Conservation (phyloP, 176 grass and related monocot species). For the Urochloa ruziziensis region DNA sequence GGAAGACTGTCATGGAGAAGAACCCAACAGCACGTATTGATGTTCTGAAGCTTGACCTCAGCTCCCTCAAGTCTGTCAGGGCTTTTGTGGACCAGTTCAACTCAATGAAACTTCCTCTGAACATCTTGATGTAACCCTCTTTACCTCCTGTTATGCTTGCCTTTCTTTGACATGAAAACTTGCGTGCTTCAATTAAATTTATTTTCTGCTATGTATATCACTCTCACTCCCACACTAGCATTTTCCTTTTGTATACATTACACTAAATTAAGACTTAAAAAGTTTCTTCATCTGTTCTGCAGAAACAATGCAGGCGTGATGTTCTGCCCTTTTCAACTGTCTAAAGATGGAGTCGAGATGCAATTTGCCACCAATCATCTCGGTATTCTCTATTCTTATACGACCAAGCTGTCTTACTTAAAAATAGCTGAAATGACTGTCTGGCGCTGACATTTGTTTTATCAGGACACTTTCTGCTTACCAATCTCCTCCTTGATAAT, state of each 20-base stretch:
- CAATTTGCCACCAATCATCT: conserved; percentile 98
- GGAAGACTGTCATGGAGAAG: conserved; percentile 43
- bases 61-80: conserved; percentile 80
- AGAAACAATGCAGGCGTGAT: conserved; percentile 98
- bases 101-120: conserved; percentile 80
- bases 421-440: conserved; percentile 6
- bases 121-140: conserved; percentile 82
- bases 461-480: conserved; percentile 92
- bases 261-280: background rate
- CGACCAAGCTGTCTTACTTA: background rate
- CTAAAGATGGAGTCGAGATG: conserved; percentile 83
- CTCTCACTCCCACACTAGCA: background rate
- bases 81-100: conserved; percentile 70
- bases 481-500: conserved; percentile 86
- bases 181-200: background rate
- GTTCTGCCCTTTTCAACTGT: conserved; percentile 92
- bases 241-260: background rate
- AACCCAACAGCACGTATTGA: conserved; percentile 55
- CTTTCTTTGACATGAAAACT: conserved; percentile 5
- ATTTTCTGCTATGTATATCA: background rate
- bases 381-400: conserved; percentile 42
- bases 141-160: background rate
- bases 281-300: conserved; percentile 29
- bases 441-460: conserved; percentile 8
- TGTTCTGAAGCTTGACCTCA: conserved; percentile 86